A percentile compares a stretch with the other conserved stretches of the same genome.
Evolutionary conservation across 2,329 filamentous ascomycete species (phyloP).

Genomic region (Mycogone perniciosa): DNA sequence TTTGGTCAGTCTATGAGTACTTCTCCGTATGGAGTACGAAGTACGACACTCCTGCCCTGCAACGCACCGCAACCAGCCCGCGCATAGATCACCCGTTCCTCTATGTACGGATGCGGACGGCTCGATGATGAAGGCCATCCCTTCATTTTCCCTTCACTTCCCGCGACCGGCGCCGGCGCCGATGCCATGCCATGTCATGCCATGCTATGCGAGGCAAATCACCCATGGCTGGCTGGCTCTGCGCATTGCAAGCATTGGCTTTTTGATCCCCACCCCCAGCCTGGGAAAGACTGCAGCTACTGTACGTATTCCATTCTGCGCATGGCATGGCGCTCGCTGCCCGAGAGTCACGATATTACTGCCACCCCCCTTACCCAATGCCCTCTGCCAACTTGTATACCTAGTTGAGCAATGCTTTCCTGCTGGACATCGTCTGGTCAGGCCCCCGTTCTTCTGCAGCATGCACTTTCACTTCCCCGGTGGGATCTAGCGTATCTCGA

Average conservation of each 20-base stretch:
- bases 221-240: background rate
- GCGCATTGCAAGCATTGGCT: slow-evolving; percentile 6
- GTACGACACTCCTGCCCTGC: no score
- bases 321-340: slow-evolving; percentile 11
- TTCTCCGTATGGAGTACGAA: no score
- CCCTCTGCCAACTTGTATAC: slow-evolving; percentile 7
- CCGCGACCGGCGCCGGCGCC: background rate
- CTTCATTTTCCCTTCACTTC: background rate
- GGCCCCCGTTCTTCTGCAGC: background rate
- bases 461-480: slow-evolving; percentile 12
- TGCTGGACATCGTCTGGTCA: slow-evolving; percentile 7
- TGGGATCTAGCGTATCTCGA: slow-evolving; percentile 10
- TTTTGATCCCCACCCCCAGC: slow-evolving; percentile 15
- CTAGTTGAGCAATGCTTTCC: slow-evolving; percentile 1
- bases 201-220: slow-evolving; percentile 13
- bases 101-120: background rate
- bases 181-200: slow-evolving; percentile 3
- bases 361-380: slow-evolving; percentile 3
- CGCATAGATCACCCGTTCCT: background rate
- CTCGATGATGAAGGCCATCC: background rate
- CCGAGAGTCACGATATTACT: slow-evolving; percentile 6
- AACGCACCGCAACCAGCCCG: background rate
- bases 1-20: no score
- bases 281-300: background rate
- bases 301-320: slow-evolving; percentile 5